These are phyloP conservation scores for Xylariaceae sp. DNA, from an alignment of 2,329 filamentous ascomycete genomes.

Conservation along the genomic window DNA sequence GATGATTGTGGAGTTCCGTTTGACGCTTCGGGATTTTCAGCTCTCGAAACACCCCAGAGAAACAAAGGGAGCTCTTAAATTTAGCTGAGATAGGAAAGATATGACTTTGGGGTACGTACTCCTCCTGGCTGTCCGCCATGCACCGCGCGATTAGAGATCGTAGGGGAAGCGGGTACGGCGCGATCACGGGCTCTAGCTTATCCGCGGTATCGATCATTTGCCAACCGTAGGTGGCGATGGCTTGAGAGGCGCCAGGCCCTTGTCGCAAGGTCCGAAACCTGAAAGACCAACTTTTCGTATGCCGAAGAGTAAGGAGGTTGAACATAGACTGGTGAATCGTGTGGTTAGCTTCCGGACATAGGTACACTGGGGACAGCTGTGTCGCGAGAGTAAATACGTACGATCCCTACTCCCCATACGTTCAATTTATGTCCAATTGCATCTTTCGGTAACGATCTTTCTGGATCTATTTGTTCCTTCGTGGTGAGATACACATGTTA, in stretches of 20 bases:
- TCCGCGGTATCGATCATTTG: no score
- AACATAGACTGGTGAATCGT: conserved; percentile 8
- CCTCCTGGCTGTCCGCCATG: neutral
- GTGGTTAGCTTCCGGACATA: neutral
- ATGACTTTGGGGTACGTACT: neutral
- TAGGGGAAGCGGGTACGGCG: neutral
- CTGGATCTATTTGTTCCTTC: conserved; percentile 8
- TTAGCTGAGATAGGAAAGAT: no score
- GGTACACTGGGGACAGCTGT: no score
- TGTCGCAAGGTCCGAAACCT: no score
- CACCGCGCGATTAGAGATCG: conserved; percentile 1
- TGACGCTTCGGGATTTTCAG: no score
- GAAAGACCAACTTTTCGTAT: neutral
- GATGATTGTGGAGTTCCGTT: no score
- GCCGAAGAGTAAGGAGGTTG: conserved; percentile 11
- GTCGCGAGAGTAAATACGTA: conserved; percentile 2
- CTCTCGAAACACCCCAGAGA: no score
- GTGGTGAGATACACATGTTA: no score
- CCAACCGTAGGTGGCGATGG: neutral
- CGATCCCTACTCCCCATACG: conserved; percentile 17
- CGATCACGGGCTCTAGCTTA: neutral
- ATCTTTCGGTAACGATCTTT: neutral
- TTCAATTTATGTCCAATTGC: neutral
- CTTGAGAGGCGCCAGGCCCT: no score
- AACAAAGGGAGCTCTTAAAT: no score